Base-by-base conservation (phyloP, 2,329 filamentous ascomycete genomes). In the Colletotrichum sidae region DNA sequence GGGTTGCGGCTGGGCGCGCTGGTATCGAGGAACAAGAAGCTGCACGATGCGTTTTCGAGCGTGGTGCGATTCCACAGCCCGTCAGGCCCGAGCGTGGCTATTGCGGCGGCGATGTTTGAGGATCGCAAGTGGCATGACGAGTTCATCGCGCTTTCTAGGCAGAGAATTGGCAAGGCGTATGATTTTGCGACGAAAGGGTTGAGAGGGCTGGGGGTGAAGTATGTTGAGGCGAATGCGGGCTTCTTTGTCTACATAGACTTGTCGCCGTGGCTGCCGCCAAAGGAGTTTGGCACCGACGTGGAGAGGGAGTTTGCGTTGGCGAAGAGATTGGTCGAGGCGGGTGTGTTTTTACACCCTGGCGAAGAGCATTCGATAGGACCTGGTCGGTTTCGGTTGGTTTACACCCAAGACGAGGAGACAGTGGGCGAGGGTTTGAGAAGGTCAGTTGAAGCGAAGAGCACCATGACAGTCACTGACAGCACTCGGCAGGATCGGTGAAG, bases 191-290 rank as follows among this genome's bases (percentile, higher is more conserved):
- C 77, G 0, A 49, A 68, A 0, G 75, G 73, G 5, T 73, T 87
- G 13, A 68, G 72, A 8, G 71, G 75, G 2, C 74, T 82, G 8
- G 77, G 79, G 2, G 79, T 88, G 4, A 69, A 74, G 4, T 86
- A 84, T 64, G 54, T 79, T n/a, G 74, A 74, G 75, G 78, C 77
- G n/a, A 88, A 87, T 66, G 86, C 86, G 0, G 86, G 83, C 0
- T 87, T 88, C 69, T 89, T 88, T 69, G 67, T 88, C 2, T 88
- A 82, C 78, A 72, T 86, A 2, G 79, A 88, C 70, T 69, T 89
- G 13, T 80, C 79, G 1, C 77, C 78, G 0, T 82, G 78, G 61
- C 70, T 86, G 41, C 73, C 77, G 8, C 35, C 70, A 0, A 67
- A 60, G 2, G 65, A 75, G 2, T 60, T 67, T 4, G 65, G 70